A percentile compares a stretch with the other conserved stretches of the same genome.
phyloP scores from a whole-genome alignment of 78 protist species.

The Mantamonas sphyraenae region DNA sequence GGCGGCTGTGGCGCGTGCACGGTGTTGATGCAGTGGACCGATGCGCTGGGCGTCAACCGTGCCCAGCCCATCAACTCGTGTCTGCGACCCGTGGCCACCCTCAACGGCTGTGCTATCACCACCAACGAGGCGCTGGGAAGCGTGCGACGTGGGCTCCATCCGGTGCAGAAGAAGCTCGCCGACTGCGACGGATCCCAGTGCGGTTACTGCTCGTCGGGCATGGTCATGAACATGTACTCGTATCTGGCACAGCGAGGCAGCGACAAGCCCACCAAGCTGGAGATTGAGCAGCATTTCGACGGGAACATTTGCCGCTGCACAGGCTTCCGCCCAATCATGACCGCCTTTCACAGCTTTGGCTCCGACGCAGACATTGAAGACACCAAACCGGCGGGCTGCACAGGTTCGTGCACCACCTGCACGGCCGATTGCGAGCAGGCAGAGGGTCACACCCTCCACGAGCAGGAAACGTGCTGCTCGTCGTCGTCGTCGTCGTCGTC shows the following conservation, averaged over 20 bases:
- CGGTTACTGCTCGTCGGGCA: conserved; percentile 57
- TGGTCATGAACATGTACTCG: conserved; percentile 1
- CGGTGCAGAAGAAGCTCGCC: conserved; percentile 36
- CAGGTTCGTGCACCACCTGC: neutral
- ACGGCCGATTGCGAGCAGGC: neutral
- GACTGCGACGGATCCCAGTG: conserved; percentile 34
- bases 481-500: neutral
- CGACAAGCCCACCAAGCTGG: conserved; percentile 1
- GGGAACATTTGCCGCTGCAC: conserved; percentile 16
- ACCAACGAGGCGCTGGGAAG: conserved; percentile 60
- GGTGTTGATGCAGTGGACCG: conserved; percentile 14
- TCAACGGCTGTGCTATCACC: conserved; percentile 27
- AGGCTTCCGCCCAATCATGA: conserved; percentile 4
- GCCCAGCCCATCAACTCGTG: conserved; percentile 36
- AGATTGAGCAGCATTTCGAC: conserved; percentile 12
- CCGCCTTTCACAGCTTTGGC: conserved; percentile 4
- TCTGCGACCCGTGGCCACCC: conserved; percentile 23
- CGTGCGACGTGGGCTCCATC: conserved; percentile 10
- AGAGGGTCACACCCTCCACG: neutral
- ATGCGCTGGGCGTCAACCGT: neutral
- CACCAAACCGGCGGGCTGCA: neutral
- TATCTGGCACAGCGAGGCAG: neutral
- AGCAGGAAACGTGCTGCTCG: neutral
- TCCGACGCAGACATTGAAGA: conserved; percentile 2
- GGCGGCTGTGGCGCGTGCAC: conserved; percentile 78